Conservation (phyloP, 352 stramenopile genomes). For the Phytopythium montanum region DNA sequence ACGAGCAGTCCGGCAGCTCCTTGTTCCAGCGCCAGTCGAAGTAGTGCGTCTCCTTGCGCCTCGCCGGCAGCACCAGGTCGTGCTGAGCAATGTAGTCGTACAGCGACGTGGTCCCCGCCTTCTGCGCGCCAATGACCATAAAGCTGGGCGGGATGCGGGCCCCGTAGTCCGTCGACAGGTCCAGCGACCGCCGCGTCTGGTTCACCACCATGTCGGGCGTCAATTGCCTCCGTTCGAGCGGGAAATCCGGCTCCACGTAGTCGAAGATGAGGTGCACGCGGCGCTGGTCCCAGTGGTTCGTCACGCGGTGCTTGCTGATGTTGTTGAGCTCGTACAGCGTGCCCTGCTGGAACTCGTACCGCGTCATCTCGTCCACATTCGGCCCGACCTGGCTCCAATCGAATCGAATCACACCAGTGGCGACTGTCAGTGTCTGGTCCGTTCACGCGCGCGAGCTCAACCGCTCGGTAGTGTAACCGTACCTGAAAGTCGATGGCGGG, state of each 20-base stretch:
- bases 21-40: slow-evolving; percentile 98
- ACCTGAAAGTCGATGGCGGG: slow-evolving; percentile 69
- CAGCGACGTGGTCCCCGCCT: slow-evolving; percentile 95
- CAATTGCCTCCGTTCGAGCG: slow-evolving; percentile 71
- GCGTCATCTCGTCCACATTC: slow-evolving; percentile 79
- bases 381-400: slow-evolving; percentile 87
- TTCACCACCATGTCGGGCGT: slow-evolving; percentile 88
- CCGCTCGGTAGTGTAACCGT: too few relatives aligned
- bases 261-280: slow-evolving; percentile 98
- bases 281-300: slow-evolving; percentile 89
- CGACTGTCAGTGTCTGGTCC: too few relatives aligned
- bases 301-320: slow-evolving; percentile 94
- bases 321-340: slow-evolving; percentile 99
- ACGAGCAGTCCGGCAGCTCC: slow-evolving; percentile 45
- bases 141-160: slow-evolving; percentile 87
- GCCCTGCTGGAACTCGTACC: slow-evolving; percentile 91
- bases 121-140: slow-evolving; percentile 95
- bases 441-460: too few relatives aligned
- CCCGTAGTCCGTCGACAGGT: slow-evolving; percentile 84
- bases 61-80: slow-evolving; percentile 89
- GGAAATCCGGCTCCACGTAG: slow-evolving; percentile 91
- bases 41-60: slow-evolving; percentile 96
- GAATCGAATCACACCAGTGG: too few relatives aligned
- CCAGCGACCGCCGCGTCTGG: slow-evolving; percentile 95
- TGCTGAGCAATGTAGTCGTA: slow-evolving; percentile 98